Base-by-base conservation (phyloP, 208 protist genomes). In the Trypanosoma avium region DNA sequence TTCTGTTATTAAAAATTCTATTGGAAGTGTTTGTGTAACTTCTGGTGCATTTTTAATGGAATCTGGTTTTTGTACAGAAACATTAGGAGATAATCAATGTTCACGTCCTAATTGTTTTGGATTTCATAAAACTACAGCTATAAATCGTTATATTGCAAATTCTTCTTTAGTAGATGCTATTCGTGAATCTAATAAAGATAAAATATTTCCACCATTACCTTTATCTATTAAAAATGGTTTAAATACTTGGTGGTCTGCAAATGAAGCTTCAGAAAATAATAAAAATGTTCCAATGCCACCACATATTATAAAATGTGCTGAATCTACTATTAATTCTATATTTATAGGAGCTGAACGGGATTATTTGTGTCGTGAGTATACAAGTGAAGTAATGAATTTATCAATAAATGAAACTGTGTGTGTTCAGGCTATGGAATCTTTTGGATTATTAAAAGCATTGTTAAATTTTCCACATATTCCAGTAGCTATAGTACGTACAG, bases 361-460 rank as follows among this genome's bases (percentile, higher is more conserved):
- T 56, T 88, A 70, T 58, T 46, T 88, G 1, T 88, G 82, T 64
- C 82, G 82, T 21, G 82, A 88, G 68, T 72, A 82, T 64, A 81
- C 78, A 47, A 65, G 67, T 36, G 21, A 69, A 32, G 48, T 77
- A 12, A 64, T 84, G 32, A 72, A 68, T 26, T 17, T 71, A 4
- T 30, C 78, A 12, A 64, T 64, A 30, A 61, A 64, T 46, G 70
- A 84, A 15, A 78, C 77, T 13, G 72, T 76, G 30, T 88, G 82
- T 55, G 82, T 88, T 42, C 78, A 77, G 58, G 77, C 82, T 26
- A 88, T 88, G 82, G 77, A 84, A 55, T 60, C 64, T 33, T 66
- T 82, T 40, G 77, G 78, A 8, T 84, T 88, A 50, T 56, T 88
- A 53, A 69, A 64, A 10, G 52, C 60, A 5, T 38, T 84, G 29